These are phyloP conservation scores for Neurospora sp. DNA, from an alignment of 495 filamentous ascomycete genomes.

Conservation along the genomic window DNA sequence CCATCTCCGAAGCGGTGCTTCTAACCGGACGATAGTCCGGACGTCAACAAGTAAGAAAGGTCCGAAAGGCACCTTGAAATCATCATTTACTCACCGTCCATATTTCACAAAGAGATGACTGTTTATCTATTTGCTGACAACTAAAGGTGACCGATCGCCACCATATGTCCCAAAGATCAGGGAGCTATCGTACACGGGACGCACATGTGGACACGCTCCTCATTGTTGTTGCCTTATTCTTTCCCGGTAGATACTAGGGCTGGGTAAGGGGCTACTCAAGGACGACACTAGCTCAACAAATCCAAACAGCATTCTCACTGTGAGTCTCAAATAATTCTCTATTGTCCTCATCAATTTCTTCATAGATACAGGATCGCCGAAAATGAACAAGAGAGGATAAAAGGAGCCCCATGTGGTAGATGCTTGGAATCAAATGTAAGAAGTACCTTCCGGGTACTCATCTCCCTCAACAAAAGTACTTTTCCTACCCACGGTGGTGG, in stretches of 20 bases:
- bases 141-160: no score
- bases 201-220: neutral
- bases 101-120: neutral
- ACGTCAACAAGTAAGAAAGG: neutral
- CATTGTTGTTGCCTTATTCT: neutral
- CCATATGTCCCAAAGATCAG: no score
- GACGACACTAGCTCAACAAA: neutral
- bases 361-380: neutral
- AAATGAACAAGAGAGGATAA: neutral
- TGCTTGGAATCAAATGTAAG: neutral
- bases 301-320: neutral
- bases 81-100: neutral
- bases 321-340: neutral
- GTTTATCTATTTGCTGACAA: neutral
- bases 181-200: neutral
- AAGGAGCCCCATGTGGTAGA: neutral
- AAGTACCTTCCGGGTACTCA: neutral
- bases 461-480: neutral
- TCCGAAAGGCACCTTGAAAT: neutral
- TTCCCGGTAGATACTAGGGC: neutral
- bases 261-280: neutral
- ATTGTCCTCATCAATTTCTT: no score
- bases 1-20: neutral
- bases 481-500: neutral
- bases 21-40: neutral